A percentile compares a stretch with the other conserved stretches of the same genome.
Evolutionary conservation across 2,329 filamentous ascomycete genomes (phyloP).

Genomic region (Xylaria sp.): DNA sequence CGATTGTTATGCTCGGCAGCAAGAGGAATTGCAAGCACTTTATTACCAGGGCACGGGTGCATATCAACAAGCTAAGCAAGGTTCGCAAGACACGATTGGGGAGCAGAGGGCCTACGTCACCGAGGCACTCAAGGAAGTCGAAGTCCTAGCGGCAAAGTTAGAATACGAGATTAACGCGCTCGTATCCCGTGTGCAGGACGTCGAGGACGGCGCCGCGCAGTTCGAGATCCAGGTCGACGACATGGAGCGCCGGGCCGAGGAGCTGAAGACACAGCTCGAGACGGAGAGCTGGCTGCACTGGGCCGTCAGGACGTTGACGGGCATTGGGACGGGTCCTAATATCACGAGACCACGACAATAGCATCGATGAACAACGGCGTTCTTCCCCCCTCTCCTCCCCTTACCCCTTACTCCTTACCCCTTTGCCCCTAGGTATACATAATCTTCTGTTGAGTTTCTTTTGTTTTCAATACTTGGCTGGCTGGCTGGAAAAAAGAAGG

Average conservation of each 20-base stretch:
- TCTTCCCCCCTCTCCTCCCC: not conserved
- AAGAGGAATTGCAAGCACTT: conserved; percentile 65
- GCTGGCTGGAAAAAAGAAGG: conserved; percentile 6
- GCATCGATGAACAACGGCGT: not conserved
- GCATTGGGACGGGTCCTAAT: conserved; percentile 62
- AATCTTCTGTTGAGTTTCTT: not conserved
- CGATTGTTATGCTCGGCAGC: conserved; percentile 62
- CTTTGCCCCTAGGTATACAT: not conserved
- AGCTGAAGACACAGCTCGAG: conserved; percentile 64
- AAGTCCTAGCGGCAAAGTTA: conserved; percentile 78
- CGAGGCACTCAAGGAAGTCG: conserved; percentile 76
- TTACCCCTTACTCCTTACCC: not conserved
- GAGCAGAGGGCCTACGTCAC: conserved; percentile 70
- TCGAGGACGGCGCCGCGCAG: conserved; percentile 78
- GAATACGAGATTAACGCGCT: conserved; percentile 89
- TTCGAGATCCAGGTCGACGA: conserved; percentile 79
- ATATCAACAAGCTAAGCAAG: conserved; percentile 68
- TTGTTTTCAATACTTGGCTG: not conserved
- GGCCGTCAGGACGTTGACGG: conserved; percentile 63
- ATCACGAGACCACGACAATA: conserved; percentile 44
- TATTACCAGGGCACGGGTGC: conserved; percentile 73
- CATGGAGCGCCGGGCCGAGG: conserved; percentile 65
- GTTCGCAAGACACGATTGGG: conserved; percentile 68
- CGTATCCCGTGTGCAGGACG: conserved; percentile 79
- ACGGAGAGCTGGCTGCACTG: conserved; percentile 67